Base-by-base conservation (phyloP, 805 yeast species). In the Priceomyces castillae region DNA sequence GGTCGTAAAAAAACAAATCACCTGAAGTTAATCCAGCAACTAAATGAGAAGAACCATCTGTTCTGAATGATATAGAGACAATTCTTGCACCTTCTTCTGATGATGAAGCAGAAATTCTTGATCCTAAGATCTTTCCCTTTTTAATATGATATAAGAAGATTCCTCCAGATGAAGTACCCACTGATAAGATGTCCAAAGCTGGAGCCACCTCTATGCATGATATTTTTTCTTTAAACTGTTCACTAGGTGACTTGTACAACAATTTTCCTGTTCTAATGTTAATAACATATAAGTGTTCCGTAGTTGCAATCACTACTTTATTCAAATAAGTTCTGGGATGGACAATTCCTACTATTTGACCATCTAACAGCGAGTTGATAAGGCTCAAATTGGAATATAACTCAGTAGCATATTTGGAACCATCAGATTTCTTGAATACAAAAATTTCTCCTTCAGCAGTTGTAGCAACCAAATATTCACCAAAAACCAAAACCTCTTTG, bases 251-350 rank as follows among this genome's bases (percentile, higher is more conserved):
- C 26, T 79, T 76, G 67, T 62, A 86, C 18, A 94, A 53, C 19
- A 82, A 56, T 60, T 84, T 88, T 1, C 89, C 90, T 0, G 96
- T 80, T 54, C 88, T 78, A 43, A 90, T 70, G 57, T 94, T 95
- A 64, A 76, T 77, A 20, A 95, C 66, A 40, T 79, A 62, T 11
- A 90, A 45, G 37, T 77, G 74, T 2, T 77, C 62, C 3, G 82
- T 72, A 1, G 97, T 87, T n/a, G 90, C 87, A 23, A 92, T 81
- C 1, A 86, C 83, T 20, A 95, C 69, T 59, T 94, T 94, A 71
- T 94, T 94, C 57, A 95, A 64, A 59, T 92, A 90, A 0, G 99
- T 92, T 23, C 97, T 90, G 39, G 92, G 84, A 62, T 94, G 99
- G 9, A 80, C 56, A 15, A 86, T 51, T 34, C 81, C 83, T 9